Evolutionary conservation across 805 yeast genomes (phyloP).

Genomic region (Candida parachauliodes): DNA sequence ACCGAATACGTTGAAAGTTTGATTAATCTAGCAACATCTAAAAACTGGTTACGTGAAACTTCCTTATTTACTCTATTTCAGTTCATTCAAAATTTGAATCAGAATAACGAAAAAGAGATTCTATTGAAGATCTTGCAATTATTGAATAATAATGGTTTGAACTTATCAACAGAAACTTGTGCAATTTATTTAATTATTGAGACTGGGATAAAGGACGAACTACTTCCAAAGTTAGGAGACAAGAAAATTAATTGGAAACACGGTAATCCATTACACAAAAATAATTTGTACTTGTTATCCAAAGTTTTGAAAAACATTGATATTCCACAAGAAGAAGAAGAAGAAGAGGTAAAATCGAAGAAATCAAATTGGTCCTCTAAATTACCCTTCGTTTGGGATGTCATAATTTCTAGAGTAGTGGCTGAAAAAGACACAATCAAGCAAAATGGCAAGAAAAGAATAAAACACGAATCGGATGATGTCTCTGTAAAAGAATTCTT

Average conservation of each 20-base stretch:
- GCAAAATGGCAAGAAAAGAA: constrained; percentile 18
- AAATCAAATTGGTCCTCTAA: constrained; percentile 73
- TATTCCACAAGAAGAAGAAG: constrained; percentile 36
- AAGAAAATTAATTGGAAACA: constrained; percentile 55
- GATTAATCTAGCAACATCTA: constrained; percentile 55
- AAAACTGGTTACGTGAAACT: constrained; percentile 86
- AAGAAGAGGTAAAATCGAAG: constrained; percentile 42
- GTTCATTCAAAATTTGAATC: constrained; percentile 20
- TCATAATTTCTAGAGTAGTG: constrained; percentile 46
- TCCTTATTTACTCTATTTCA: constrained; percentile 67
- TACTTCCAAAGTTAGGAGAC: constrained; percentile 11
- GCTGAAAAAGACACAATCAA: constrained; percentile 31
- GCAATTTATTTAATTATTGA: constrained; percentile 64
- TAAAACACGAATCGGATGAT: constrained; percentile 27
- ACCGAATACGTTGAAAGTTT: constrained; percentile 42
- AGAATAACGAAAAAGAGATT: constrained; percentile 15
- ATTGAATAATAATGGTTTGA: constrained; percentile 51
- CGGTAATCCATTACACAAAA: constrained; percentile 69
- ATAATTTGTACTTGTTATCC: constrained; percentile 59
- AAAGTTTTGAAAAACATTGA: constrained; percentile 62
- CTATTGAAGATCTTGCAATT: constrained; percentile 33
- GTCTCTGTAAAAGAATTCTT: constrained; percentile 60
- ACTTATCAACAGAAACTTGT: constrained; percentile 74
- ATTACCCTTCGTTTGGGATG: constrained; percentile 73
- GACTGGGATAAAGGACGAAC: constrained; percentile 14